A percentile compares a stretch with the other conserved stretches of the same genome.
These are phyloP conservation scores for Fusarium sp. DNA, from an alignment of 2,329 filamentous ascomycete species.

Conservation along the genomic window DNA sequence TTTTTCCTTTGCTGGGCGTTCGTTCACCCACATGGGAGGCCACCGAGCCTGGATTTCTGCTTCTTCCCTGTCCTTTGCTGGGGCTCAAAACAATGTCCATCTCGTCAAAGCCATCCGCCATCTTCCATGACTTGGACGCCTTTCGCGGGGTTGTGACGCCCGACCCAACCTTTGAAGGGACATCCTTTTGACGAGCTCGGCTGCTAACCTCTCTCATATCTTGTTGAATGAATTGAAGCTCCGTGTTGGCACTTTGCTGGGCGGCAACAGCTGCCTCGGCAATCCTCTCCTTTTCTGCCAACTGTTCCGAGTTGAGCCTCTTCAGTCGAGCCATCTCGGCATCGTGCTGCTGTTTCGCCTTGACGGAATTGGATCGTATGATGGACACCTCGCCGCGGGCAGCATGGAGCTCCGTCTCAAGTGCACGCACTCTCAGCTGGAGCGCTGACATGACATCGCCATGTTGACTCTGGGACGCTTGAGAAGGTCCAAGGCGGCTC, in stretches of 20 bases:
- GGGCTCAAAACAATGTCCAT: conserved; percentile 68
- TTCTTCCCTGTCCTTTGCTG: conserved; percentile 60
- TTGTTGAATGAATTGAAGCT: conserved; percentile 78
- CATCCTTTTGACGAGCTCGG: conserved; percentile 62
- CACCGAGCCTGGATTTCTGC: conserved; percentile 56
- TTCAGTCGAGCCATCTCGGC: conserved; percentile 71
- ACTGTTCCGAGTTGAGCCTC: conserved; percentile 72
- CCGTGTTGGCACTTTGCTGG: conserved; percentile 73
- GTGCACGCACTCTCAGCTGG: conserved; percentile 64
- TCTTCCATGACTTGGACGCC: conserved; percentile 64
- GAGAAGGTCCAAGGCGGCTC: conserved; percentile 39
- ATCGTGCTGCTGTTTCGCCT: conserved; percentile 71
- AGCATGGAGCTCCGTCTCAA: conserved; percentile 68
- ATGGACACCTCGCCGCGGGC: conserved; percentile 81
- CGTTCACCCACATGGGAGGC: conserved; percentile 61
- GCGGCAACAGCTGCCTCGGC: conserved; percentile 75
- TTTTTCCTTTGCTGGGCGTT: conserved; percentile 76
- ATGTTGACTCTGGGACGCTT: conserved; percentile 45
- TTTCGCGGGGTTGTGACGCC: conserved; percentile 71
- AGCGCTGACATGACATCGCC: conserved; percentile 58
- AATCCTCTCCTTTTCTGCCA: conserved; percentile 72
- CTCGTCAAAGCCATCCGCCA: conserved; percentile 84
- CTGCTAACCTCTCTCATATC: conserved; percentile 73
- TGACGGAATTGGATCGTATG: conserved; percentile 77
- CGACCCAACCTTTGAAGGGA: conserved; percentile 35